These are phyloP conservation scores for Didymella exigua DNA, from an alignment of 2,329 filamentous ascomycete genomes.

Conservation along the genomic window DNA sequence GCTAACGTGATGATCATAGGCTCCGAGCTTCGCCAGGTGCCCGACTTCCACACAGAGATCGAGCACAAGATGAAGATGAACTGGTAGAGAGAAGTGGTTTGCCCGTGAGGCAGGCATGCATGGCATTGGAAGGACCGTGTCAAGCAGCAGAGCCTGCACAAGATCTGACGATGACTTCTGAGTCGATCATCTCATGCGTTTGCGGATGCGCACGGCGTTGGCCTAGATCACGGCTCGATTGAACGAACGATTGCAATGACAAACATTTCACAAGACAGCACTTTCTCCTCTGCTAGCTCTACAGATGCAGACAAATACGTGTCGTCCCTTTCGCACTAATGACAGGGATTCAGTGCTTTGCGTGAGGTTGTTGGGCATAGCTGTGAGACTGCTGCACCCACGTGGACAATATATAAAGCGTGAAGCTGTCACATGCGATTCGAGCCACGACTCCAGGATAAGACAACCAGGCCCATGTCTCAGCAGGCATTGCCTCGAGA, in stretches of 20 bases:
- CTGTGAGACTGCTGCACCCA: background rate
- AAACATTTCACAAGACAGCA: background rate
- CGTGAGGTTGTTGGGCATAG: background rate
- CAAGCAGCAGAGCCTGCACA: background rate
- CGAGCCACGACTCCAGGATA: background rate
- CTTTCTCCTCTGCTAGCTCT: too few relatives aligned
- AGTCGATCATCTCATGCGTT: background rate
- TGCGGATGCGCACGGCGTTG: background rate
- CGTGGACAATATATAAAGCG: background rate
- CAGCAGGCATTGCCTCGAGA: background rate
- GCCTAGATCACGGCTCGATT: background rate
- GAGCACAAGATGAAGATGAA: constrained; percentile 87
- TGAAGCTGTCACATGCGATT: background rate
- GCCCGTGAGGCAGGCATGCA: background rate
- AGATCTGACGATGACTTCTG: background rate
- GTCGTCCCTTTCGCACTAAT: background rate
- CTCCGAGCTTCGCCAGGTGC: constrained; percentile 71
- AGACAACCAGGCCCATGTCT: background rate
- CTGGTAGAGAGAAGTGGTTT: constrained; percentile 46
- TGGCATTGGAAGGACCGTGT: background rate
- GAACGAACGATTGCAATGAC: constrained; percentile 10
- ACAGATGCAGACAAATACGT: too few relatives aligned
- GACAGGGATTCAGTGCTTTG: background rate
- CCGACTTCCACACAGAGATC: constrained; percentile 89
- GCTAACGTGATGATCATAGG: constrained; percentile 47